Evolutionary conservation across 768 basidiomycete species (phyloP), one percentile per base, ranked within the genome.

Genomic region (Russula virescens): DNA sequence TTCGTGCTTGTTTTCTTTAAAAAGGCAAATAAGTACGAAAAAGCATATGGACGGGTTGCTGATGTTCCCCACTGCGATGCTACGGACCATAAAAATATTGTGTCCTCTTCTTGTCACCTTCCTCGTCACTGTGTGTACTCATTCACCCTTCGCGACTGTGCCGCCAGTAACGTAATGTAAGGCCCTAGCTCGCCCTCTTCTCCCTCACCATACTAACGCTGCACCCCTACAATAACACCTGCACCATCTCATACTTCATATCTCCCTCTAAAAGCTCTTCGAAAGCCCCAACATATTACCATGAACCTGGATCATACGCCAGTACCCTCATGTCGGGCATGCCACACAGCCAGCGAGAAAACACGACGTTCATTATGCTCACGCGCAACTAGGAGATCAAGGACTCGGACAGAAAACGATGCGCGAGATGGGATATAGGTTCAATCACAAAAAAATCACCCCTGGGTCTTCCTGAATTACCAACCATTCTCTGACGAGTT

Each of bases 381-480:
- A 86, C 83, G 46, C 79, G 87, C 45, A 91, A 90, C 70, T 74
- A 75, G 35, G 88, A 91, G 62, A 67, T 87, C 7, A 65, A 78
- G n/a, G 79, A 80, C 19, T 81, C 86, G 48, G 73, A n/a, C n/a
- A 88, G 57, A 74, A 75, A 42, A 87, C 86, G 64, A 84, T 94
- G 67, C 81, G 81, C 65, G 82, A 88, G 72, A 75, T 93, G 75
- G 96, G 98, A 75, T 87, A 91, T 70, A 78, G 88, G 46, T 97
- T 97, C 77, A 98, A 98, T 74, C 76, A 78, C 49, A 81, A 79
- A 89, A 83, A 67, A 79, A 81, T 21, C 96, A 97, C 69, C 91
- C 92, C 4, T 97, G 90, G 73, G 86, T 93, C 26, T 89, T 97
- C 75, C 77, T 98, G 62, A 96, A 96, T 71, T 93, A 97, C 52